Base-by-base conservation (phyloP, 2,329 filamentous ascomycete genomes). In the Lachnellula occidentalis region DNA sequence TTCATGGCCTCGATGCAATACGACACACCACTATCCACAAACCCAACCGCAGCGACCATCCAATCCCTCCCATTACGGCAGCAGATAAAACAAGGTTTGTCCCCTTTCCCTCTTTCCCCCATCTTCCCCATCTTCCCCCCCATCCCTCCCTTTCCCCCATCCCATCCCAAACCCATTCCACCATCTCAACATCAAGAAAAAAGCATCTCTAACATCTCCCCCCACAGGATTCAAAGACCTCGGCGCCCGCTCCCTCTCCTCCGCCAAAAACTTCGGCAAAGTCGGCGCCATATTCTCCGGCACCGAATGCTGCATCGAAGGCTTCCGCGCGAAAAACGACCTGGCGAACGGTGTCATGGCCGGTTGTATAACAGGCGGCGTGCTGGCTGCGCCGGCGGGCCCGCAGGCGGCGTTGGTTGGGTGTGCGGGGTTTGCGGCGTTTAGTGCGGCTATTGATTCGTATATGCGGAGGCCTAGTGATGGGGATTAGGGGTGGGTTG, bases 1-100 rank as follows among this genome's bases (percentile, higher is more conserved):
- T 99, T 99, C 78, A 99, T 97, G 92, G 90, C 92, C 56, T 94
- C 89, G 90, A 99, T 99, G 94, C 87, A 90, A 73, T 99, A 99
- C 81, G 94, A 99, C 71, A 96, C 92, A 0, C 89, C 92, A 56
- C 86, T 91, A 48, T 73, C 75, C 37, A 64, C 72, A 43, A 73
- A 73, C 66, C 65, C 67, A 47, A 64, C 60, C 49, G 72, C 69
- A 62, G 67, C 64, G 22, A 70, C 76, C 47, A 67, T 85, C 57
- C 69, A 76, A 42, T 77, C 78, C n/a, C 83, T 99, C 19, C 92
- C 94, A 27, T 79, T 92, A 60, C 82, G 85, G 45, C 83, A 96
- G 71, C 94, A 97, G 73, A 80, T 99, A 51, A 84, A 83, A 59
- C 74, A 81, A 66, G 94, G 41, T 43, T 21, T 21, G 21, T 43